These are phyloP conservation scores for Axilococcus clingmanii DNA, from an alignment of 139 green algal genomes.

Conservation along the genomic window DNA sequence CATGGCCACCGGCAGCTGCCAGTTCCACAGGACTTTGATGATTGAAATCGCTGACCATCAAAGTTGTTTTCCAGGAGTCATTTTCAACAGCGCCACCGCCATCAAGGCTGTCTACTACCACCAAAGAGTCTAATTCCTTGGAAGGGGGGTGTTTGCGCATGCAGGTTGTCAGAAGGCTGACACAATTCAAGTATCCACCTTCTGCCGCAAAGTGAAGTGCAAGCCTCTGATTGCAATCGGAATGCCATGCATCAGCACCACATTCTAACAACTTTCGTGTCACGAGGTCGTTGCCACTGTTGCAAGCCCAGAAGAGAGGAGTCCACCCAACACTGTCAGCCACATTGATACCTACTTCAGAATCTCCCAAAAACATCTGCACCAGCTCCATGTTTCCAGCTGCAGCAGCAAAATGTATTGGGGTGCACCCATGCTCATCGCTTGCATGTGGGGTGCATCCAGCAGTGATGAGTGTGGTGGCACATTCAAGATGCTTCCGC, in stretches of 20 bases:
- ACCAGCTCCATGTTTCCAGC: constrained; percentile 38
- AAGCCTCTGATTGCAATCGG: constrained; percentile 23
- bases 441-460: constrained; percentile 62
- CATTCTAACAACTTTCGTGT: constrained; percentile 10
- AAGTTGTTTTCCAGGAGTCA: constrained; percentile 12
- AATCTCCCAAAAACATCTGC: constrained; percentile 11
- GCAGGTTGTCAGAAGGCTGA: background rate
- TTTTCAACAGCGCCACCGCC: constrained; percentile 23
- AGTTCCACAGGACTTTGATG: background rate
- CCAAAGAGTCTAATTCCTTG: background rate
- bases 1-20: background rate
- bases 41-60: constrained; percentile 20
- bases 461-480: constrained; percentile 65
- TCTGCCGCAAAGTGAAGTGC: constrained; percentile 32
- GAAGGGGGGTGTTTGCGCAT: background rate
- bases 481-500: too few relatives aligned
- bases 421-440: constrained; percentile 88
- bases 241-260: constrained; percentile 4
- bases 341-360: background rate
- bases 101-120: constrained; percentile 17
- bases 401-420: constrained; percentile 83
- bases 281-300: constrained; percentile 11
- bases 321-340: constrained; percentile 15
- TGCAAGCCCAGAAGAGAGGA: constrained; percentile 23
- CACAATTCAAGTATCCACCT: constrained; percentile 13